These are phyloP conservation scores for Larix kaempferi DNA, from an alignment of 75 land plant species.

Conservation along the genomic window DNA sequence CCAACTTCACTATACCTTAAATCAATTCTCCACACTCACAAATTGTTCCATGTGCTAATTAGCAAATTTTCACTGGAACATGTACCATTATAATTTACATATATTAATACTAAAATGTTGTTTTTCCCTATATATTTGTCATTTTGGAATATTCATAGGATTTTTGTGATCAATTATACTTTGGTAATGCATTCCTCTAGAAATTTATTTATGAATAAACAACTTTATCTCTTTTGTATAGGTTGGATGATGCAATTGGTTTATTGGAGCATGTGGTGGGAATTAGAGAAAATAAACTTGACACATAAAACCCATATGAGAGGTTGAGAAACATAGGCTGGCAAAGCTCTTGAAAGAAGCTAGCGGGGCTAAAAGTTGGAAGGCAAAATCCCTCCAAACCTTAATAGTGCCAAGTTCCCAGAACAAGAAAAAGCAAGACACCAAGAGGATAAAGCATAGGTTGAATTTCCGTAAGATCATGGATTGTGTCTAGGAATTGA, in stretches of 20 bases:
- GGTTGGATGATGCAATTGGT: constrained; percentile 62
- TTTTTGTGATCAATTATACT: not conserved
- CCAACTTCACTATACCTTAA: too few species aligned
- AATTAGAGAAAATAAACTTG: constrained; percentile 57
- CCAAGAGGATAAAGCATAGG: not conserved
- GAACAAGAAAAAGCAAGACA: constrained; percentile 7
- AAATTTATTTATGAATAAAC: not conserved
- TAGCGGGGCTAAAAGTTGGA: constrained; percentile 14
- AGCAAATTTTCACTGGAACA: not conserved
- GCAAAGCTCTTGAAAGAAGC: too few species aligned
- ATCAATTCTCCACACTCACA: too few species aligned
- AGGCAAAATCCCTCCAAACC: constrained; percentile 6
- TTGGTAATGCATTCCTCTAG: not conserved
- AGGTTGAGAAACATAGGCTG: too few species aligned
- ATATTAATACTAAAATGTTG: too few species aligned
- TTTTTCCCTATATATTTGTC: not conserved
- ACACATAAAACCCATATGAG: constrained; percentile 23
- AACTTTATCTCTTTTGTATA: constrained; percentile 12
- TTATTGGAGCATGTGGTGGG: constrained; percentile 55
- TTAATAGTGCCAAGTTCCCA: constrained; percentile 4
- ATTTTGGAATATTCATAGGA: not conserved
- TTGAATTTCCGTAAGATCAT: not conserved
- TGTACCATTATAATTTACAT: not conserved
- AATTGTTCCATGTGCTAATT: not conserved
- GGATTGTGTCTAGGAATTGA: not conserved